These are phyloP conservation scores for Candida sp. DNA, from an alignment of 1,139 yeast species.

Conservation along the genomic window DNA sequence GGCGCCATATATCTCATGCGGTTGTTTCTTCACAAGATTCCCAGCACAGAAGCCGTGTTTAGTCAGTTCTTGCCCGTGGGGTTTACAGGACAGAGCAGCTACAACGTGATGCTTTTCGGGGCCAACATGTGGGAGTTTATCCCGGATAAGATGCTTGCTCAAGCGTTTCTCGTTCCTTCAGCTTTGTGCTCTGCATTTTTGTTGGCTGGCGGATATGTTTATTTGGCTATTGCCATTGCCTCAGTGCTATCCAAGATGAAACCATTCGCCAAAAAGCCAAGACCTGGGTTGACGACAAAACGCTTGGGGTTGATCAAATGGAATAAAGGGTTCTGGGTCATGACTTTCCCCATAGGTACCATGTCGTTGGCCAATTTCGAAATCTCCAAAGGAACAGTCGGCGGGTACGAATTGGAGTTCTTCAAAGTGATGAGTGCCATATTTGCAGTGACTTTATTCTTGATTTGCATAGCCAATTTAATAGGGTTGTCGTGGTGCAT, in stretches of 20 bases:
- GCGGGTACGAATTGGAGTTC: conserved; percentile 25
- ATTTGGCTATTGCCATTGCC: conserved; percentile 57
- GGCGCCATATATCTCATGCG: conserved; percentile 13
- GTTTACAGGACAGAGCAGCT: conserved; percentile 78
- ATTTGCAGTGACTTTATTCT: conserved; percentile 50
- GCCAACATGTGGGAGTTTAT: conserved; percentile 28
- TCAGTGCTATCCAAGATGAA: conserved; percentile 40
- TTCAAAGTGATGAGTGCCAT: conserved; percentile 66
- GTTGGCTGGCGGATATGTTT: conserved; percentile 63
- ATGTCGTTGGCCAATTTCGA: conserved; percentile 65
- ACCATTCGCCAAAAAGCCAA: conserved; percentile 31
- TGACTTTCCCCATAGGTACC: conserved; percentile 91
- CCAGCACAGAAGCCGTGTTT: conserved; percentile 13
- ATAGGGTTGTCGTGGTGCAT: conserved; percentile 9
- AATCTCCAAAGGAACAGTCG: conserved; percentile 43
- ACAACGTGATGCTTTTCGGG: conserved; percentile 64
- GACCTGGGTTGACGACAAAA: conserved; percentile 20
- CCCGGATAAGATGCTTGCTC: conserved; percentile 11
- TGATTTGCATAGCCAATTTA: conserved; percentile 13
- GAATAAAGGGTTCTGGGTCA: conserved; percentile 77
- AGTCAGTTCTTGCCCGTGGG: conserved; percentile 32
- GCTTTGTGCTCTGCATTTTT: conserved; percentile 48
- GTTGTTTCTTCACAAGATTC: conserved; percentile 12
- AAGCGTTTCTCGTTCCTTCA: conserved; percentile 18
- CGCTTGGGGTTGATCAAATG: conserved; percentile 42